These are phyloP conservation scores for Colletotrichum scovillei DNA, from an alignment of 2,329 filamentous ascomycete genomes.

Conservation along the genomic window DNA sequence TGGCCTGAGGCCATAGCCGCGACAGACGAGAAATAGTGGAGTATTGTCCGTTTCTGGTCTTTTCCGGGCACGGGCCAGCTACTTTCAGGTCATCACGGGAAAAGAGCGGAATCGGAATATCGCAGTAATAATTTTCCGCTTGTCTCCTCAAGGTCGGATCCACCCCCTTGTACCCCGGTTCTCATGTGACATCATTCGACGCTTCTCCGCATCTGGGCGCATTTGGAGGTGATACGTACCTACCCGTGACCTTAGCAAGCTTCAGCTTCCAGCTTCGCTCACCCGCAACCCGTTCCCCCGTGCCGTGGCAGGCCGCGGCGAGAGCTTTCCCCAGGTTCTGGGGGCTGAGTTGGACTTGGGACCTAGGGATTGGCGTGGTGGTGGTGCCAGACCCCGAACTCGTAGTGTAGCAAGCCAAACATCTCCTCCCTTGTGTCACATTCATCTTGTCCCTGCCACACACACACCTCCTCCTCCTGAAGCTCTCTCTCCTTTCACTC, in stretches of 20 bases:
- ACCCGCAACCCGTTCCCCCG: neutral
- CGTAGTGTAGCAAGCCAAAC: constrained; percentile 21
- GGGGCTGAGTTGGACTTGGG: constrained; percentile 7
- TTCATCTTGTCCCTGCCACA: constrained; percentile 27
- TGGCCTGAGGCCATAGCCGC: constrained; percentile 42
- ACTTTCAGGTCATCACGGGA: neutral
- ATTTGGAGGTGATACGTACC: constrained; percentile 33
- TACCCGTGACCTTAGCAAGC: neutral
- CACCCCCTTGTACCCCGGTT: constrained; percentile 1
- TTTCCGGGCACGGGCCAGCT: neutral
- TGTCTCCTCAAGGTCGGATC: too few relatives aligned
- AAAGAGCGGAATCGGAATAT: neutral
- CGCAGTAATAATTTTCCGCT: constrained; percentile 22
- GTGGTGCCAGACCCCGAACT: constrained; percentile 25
- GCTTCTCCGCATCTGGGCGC: constrained; percentile 35
- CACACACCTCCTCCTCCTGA: constrained; percentile 29
- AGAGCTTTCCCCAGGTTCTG: constrained; percentile 35
- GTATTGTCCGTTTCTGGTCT: neutral
- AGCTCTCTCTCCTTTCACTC: constrained; percentile 17
- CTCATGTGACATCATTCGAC: constrained; percentile 35
- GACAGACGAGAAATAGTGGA: neutral
- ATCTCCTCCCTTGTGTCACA: constrained; percentile 28
- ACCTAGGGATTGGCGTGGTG: constrained; percentile 19
- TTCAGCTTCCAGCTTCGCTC: constrained; percentile 24
- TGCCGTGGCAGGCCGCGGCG: constrained; percentile 12